These are phyloP conservation scores for Aspergillus carbonarius DNA, from an alignment of 2,329 filamentous ascomycete species.

Conservation along the genomic window DNA sequence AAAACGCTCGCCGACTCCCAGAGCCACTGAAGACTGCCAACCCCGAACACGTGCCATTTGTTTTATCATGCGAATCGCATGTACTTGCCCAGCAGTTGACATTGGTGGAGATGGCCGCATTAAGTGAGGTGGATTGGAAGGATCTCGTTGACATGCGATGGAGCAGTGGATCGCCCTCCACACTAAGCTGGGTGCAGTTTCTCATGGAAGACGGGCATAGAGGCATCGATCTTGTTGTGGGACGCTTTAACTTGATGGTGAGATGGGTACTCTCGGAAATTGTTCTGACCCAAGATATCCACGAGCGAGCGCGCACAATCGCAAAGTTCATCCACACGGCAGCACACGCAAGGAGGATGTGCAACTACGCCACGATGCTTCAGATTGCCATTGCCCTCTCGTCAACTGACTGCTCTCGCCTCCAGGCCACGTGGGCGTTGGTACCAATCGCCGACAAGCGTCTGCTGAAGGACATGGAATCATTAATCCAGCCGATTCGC, in stretches of 20 bases:
- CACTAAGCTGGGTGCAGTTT: slow-evolving; percentile 63
- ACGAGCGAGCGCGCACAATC: slow-evolving; percentile 61
- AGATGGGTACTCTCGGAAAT: slow-evolving; percentile 66
- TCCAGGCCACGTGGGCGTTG: slow-evolving; percentile 59
- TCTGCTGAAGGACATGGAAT: slow-evolving; percentile 59
- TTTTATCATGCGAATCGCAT: slow-evolving; percentile 62
- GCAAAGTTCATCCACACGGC: slow-evolving; percentile 65
- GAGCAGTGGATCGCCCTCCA: slow-evolving; percentile 55
- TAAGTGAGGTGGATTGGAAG: slow-evolving; percentile 67
- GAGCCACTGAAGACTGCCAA: slow-evolving; percentile 12
- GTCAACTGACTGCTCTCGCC: slow-evolving; percentile 57
- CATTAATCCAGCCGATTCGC: slow-evolving; percentile 60
- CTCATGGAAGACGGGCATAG: slow-evolving; percentile 54
- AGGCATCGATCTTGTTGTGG: slow-evolving; percentile 64
- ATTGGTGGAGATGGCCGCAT: slow-evolving; percentile 63
- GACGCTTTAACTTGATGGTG: slow-evolving; percentile 65
- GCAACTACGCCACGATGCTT: slow-evolving; percentile 66
- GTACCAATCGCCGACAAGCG: slow-evolving; percentile 56
- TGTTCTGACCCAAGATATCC: slow-evolving; percentile 56
- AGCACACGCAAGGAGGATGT: slow-evolving; percentile 56
- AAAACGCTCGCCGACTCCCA: slow-evolving; percentile 23
- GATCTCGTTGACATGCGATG: slow-evolving; percentile 64
- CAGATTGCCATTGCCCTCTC: slow-evolving; percentile 64
- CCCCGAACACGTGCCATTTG: slow-evolving; percentile 58
- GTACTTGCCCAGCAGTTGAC: slow-evolving; percentile 63